Conservation (phyloP, 768 basidiomycete genomes). For the Rhizopogon vesiculosus region DNA sequence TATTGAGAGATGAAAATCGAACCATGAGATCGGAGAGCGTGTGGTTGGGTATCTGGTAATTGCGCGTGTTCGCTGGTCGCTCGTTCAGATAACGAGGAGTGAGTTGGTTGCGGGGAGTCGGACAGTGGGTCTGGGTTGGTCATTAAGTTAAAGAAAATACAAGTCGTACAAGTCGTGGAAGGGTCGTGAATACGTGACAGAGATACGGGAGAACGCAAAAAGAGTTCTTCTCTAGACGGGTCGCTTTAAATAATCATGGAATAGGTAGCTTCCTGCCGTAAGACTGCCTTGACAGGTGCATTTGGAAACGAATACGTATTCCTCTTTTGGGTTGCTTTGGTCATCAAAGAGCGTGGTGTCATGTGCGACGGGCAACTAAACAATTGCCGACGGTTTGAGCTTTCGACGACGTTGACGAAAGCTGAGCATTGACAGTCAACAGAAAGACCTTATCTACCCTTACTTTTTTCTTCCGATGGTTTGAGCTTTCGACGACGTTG, state of each 20-base stretch:
- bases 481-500: slow-evolving; percentile 7
- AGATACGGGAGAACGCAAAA: neutral
- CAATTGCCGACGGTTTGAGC: slow-evolving; percentile 14
- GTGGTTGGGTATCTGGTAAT: neutral
- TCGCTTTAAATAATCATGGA: slow-evolving; percentile 12
- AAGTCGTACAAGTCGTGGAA: slow-evolving; percentile 6
- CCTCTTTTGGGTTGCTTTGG: slow-evolving; percentile 19
- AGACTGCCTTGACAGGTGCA: neutral
- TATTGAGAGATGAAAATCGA: neutral
- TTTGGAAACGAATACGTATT: slow-evolving; percentile 6
- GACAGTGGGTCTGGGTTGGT: slow-evolving; percentile 8
- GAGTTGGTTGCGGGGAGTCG: slow-evolving; percentile 14
- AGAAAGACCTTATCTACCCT: neutral
- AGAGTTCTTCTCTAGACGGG: neutral
- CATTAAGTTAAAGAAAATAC: slow-evolving; percentile 13
- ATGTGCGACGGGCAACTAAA: too few species aligned
- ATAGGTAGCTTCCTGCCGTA: slow-evolving; percentile 17
- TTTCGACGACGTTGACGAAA: slow-evolving; percentile 16
- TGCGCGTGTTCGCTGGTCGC: neutral
- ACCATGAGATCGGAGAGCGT: slow-evolving; percentile 7
- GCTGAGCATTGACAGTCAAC: slow-evolving; percentile 11
- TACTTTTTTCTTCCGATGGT: slow-evolving; percentile 20
- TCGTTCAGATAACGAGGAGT: slow-evolving; percentile 4
- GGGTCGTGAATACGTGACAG: slow-evolving; percentile 9
- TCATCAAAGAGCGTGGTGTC: slow-evolving; percentile 6